A percentile compares a stretch with the other conserved stretches of the same genome.
These are phyloP conservation scores for Ogataea nitratoaversa DNA, from an alignment of 805 yeast genomes.

Conservation along the genomic window DNA sequence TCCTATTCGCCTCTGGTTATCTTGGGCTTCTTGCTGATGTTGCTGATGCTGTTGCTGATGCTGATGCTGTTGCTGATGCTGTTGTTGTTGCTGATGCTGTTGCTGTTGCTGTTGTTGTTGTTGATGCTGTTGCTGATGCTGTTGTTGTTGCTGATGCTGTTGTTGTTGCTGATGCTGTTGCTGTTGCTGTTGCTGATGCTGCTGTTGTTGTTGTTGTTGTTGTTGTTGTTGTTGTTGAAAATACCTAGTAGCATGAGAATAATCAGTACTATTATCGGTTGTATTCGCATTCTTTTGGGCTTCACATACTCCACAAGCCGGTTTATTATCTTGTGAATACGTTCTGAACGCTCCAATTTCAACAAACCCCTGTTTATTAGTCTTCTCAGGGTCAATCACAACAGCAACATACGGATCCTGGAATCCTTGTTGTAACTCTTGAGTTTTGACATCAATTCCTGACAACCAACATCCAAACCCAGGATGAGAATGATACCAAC, in stretches of 20 bases:
- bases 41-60: neutral
- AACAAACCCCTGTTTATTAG: conserved; percentile 56
- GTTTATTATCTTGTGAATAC: conserved; percentile 28
- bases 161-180: neutral
- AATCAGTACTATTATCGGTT: too few species aligned
- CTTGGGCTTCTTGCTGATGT: neutral
- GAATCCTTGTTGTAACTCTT: conserved; percentile 73
- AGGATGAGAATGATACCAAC: conserved; percentile 98
- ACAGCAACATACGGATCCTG: conserved; percentile 91
- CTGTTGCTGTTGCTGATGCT: neutral
- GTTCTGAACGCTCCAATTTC: conserved; percentile 91
- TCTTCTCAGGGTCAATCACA: conserved; percentile 79
- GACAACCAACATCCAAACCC: conserved; percentile 97
- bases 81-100: neutral
- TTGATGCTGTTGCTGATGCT: neutral
- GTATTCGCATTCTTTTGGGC: too few species aligned
- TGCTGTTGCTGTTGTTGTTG: neutral
- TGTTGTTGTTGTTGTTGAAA: neutral
- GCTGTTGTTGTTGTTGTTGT: too few species aligned
- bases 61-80: neutral
- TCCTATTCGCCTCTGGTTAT: neutral
- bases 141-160: neutral
- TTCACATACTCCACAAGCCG: too few species aligned
- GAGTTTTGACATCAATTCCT: conserved; percentile 91
- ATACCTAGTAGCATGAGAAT: too few species aligned